A percentile compares a stretch with the other conserved stretches of the same genome.
Conservation (phyloP, 495 filamentous ascomycete species). For the Neurospora discreta region DNA sequence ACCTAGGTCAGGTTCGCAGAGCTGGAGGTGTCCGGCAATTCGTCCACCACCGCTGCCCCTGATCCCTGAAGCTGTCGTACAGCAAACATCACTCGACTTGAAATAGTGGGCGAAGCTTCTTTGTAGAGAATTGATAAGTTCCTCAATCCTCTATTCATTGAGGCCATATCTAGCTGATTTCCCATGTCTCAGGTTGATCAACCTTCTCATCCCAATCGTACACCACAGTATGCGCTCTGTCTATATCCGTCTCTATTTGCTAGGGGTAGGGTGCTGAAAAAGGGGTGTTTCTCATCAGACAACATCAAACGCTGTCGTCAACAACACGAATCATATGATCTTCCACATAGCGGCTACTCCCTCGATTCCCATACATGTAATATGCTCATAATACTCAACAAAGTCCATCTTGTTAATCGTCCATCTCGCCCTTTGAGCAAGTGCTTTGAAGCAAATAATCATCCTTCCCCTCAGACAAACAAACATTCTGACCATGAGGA, state of each 20-base stretch:
- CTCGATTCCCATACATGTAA: neutral
- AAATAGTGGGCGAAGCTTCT: neutral
- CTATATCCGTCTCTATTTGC: neutral
- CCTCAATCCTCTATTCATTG: too few relatives aligned
- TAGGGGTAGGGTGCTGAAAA: neutral
- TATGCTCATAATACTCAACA: neutral
- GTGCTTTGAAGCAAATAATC: neutral
- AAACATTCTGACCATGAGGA: neutral
- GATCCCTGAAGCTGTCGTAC: neutral
- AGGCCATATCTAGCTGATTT: too few relatives aligned
- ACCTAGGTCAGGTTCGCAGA: too few relatives aligned
- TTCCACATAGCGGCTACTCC: neutral
- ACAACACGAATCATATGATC: neutral
- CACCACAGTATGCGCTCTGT: neutral
- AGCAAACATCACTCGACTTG: neutral
- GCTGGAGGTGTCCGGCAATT: neutral
- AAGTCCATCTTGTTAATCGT: rapidly evolving
- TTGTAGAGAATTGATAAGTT: neutral
- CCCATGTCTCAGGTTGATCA: neutral
- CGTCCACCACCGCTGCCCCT: neutral
- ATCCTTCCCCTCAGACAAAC: neutral
- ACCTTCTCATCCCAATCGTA: neutral
- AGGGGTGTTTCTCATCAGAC: neutral
- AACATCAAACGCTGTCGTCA: neutral
- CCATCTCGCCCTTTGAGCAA: neutral